A percentile compares a stretch with the other conserved stretches of the same genome.
phyloP scores from a whole-genome alignment of 1,284 basidiomycete genomes.

The Fomitiporia mediterranea region DNA sequence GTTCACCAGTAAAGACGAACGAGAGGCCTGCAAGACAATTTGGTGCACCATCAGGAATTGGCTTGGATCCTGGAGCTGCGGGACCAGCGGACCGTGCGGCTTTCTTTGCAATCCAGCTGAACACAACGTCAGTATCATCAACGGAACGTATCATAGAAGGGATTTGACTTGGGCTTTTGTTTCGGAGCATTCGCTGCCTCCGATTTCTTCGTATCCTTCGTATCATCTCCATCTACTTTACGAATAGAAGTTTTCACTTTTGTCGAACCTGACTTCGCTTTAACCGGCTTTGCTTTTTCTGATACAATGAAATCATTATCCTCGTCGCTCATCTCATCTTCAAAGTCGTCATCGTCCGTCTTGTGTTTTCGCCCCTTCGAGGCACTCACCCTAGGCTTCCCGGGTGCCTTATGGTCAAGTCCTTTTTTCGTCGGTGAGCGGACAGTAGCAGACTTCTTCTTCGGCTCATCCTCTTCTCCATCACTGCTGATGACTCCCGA shows the following conservation, averaged over 20 bases:
- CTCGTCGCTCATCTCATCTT: slow-evolving; percentile 1
- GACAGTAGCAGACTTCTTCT: slow-evolving; percentile 9
- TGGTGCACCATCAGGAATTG: slow-evolving; percentile 71
- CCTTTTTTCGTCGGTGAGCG: neutral
- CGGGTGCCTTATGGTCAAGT: neutral
- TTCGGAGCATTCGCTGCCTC: slow-evolving; percentile 23
- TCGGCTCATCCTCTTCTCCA: slow-evolving; percentile 30
- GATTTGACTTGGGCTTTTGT: slow-evolving; percentile 30
- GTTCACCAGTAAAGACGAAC: slow-evolving; percentile 95
- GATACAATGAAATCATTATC: neutral
- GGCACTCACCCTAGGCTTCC: slow-evolving; percentile 1
- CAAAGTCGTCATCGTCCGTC: slow-evolving; percentile 4
- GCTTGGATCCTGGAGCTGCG: slow-evolving; percentile 72
- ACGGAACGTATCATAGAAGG: slow-evolving; percentile 6
- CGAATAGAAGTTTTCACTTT: slow-evolving; percentile 25
- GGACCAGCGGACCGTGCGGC: slow-evolving; percentile 71
- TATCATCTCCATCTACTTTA: slow-evolving; percentile 24
- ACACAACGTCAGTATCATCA: neutral
- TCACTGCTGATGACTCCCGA: slow-evolving; percentile 26
- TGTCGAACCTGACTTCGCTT: slow-evolving; percentile 22
- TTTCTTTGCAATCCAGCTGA: slow-evolving; percentile 60
- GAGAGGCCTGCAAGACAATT: slow-evolving; percentile 85
- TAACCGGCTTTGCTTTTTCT: slow-evolving; percentile 28
- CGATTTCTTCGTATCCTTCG: slow-evolving; percentile 27
- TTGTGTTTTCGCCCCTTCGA: neutral